A percentile compares a stretch with the other conserved stretches of the same genome.
phyloP scores from a whole-genome alignment of 352 stramenopile species.

The Phytopythium ostracodes region DNA sequence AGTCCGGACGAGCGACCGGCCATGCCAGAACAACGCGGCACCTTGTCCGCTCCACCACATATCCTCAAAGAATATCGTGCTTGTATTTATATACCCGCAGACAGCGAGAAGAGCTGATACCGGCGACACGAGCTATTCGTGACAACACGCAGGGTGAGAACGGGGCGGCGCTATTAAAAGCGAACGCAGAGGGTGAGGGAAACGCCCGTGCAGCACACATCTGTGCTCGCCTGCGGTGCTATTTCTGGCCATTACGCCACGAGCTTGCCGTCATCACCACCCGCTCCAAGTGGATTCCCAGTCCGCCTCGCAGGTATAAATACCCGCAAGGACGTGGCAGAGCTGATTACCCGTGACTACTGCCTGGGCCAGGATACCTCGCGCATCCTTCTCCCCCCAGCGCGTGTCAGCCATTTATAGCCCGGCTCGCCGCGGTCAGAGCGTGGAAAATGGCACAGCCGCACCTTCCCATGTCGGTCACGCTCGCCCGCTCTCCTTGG shows the following conservation, averaged over 20 bases:
- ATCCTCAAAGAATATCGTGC: too few relatives aligned
- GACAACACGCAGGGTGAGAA: background rate
- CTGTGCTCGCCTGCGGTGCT: background rate
- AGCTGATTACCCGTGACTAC: background rate
- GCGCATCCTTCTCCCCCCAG: background rate
- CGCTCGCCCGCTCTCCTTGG: background rate
- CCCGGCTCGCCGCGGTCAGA: background rate
- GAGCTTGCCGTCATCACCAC: background rate
- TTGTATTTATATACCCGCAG: background rate
- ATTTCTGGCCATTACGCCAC: background rate
- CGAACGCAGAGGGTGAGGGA: background rate
- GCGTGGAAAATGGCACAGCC: background rate
- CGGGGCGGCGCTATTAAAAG: background rate
- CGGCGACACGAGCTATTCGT: background rate
- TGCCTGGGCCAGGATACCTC: too few relatives aligned
- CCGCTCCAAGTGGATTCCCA: background rate
- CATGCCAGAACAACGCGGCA: too few relatives aligned
- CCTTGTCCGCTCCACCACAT: too few relatives aligned
- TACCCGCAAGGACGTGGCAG: background rate
- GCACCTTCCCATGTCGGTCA: constrained; percentile 2
- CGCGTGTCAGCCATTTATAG: background rate
- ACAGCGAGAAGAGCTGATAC: background rate
- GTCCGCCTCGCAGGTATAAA: background rate
- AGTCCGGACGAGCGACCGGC: too few relatives aligned
- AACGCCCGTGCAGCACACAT: background rate